Base-by-base conservation (phyloP, 2,329 filamentous ascomycete genomes). In the Ceratocystis alfenasii region DNA sequence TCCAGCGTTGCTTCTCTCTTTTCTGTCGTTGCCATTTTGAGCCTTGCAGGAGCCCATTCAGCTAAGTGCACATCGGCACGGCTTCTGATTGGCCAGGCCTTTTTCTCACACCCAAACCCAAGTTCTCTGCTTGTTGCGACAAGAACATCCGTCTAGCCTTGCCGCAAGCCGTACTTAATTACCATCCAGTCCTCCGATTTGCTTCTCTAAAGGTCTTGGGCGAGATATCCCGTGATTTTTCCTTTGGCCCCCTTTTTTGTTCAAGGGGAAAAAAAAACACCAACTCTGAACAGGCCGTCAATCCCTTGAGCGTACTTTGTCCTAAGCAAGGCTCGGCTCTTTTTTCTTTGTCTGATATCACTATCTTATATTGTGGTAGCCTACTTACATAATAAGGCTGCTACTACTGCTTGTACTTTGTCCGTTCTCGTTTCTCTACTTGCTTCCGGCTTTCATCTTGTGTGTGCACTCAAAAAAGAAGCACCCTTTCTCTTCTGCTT, bases 21-120 rank as follows among this genome's bases (percentile, higher is more conserved):
- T 65, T 65, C 65, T 62, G 63, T 25, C 65, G 50, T 63, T 65
- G 59, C 66, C 63, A 65, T 67, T 67, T 67, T 67, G 65, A 67
- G 65, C 62, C 65, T 64, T 67, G 65, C 53, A 64, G 65, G 50
- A 64, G 65, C 55, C 36, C 22, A 28, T 67, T 64, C 53, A 67
- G 55, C 62, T 64, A 64, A 50, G 62, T 50, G 12, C 45, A 59
- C 53, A 62, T 22, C 63, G 60, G 57, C 63, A 22, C 30, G 36
- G 53, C 48, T 60, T 66, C 33, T 68, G 44, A 68, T 68, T 68
- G 64, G 64, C 30, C 57, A 30, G 53, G 44, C 25, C 25, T 25
- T 28, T 50, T 25, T 28, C 10, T 6, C 22, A 59, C 28, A 59
- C 55, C 15, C 28, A 36, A 33, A n/a, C 36, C 5, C 17, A 30